Base-by-base conservation (phyloP, 495 filamentous ascomycete genomes). In the Penicillium dipodomyicola region DNA sequence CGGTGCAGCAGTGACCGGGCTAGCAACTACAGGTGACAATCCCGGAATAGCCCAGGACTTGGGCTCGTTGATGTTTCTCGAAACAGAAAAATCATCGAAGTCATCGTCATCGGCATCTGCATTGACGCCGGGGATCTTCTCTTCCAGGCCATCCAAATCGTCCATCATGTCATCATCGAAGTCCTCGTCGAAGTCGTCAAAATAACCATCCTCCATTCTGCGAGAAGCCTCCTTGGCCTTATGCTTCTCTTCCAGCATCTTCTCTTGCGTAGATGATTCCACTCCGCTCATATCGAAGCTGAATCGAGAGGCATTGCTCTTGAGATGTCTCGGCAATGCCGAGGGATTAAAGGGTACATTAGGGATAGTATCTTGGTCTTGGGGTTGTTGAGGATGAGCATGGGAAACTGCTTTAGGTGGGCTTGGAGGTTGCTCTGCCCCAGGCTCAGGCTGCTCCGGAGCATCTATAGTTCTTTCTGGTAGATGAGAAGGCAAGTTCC, bases 251-350 rank as follows among this genome's bases (percentile, higher is more conserved):
- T 97, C 92, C 15, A 97, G 70, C 2, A 92, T 65, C 65, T 86
- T 86, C 68, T 97, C 92, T 67, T 96, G 86, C 11, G 81, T 81
- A 5, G 87, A 85, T 14, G 89, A 85, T 32, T 89, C 91, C n/a
- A 87, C 84, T 11, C 83, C 82, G 20, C 71, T 77, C 81, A 96
- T 89, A 64, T 96, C 91, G 63, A 97, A 97, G 65, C 91, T 95
- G 62, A 97, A 96, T 10, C 92, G 78, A 3, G 90, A 95, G 0
- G 91, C 88, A 51, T 87, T 93, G 68, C 90, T 93, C 61, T 88
- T 92, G 68, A 92, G 85, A 68, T 92, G 90, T 60, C 78, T 87
- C 0, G 89, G 88, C 37, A 81, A 48, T 6, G 67, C 78, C 30
- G 72, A 68, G 33, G 65, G 65, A n/a, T 70, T 68, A 17, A 72